Evolutionary conservation across 176 grass and related monocot species (phyloP).

Genomic region (Canna indica): DNA sequence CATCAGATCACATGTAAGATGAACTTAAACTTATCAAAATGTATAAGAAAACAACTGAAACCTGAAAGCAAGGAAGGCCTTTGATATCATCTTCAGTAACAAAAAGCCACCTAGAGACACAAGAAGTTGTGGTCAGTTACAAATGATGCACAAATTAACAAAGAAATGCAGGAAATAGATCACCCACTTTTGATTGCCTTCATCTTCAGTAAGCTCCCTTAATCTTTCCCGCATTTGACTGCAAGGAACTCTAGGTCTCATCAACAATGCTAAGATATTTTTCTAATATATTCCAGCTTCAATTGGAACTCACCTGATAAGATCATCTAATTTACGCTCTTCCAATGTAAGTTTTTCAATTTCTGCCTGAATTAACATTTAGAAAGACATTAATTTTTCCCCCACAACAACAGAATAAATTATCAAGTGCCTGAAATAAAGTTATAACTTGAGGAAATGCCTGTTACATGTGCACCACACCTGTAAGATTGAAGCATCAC

Average conservation of each 20-base stretch:
- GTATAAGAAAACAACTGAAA: conserved; percentile 25
- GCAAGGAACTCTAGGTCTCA: conserved; percentile 26
- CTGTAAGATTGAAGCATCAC: conserved; percentile 55
- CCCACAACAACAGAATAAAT: too few relatives aligned
- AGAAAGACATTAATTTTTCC: too few relatives aligned
- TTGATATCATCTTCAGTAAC: conserved; percentile 96
- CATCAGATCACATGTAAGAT: background rate
- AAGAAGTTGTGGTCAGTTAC: background rate
- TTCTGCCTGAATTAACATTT: conserved; percentile 46
- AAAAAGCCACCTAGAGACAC: conserved; percentile 65
- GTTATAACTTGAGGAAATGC: background rate
- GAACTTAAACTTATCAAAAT: conserved; percentile 23
- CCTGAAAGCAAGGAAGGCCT: conserved; percentile 84
- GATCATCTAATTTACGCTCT: conserved; percentile 58
- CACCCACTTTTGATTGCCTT: conserved; percentile 58
- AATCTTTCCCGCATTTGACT: conserved; percentile 72
- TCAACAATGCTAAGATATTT: conserved; percentile 15
- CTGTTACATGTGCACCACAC: conserved; percentile 33
- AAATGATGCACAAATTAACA: background rate
- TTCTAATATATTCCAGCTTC: conserved; percentile 13
- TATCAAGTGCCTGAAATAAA: background rate
- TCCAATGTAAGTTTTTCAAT: conserved; percentile 54
- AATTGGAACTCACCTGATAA: conserved; percentile 45
- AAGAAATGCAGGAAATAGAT: conserved; percentile 8
- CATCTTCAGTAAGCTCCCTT: conserved; percentile 61